Conservation (phyloP, 148 eudicot genomes). For the Chenopodium quinoa region DNA sequence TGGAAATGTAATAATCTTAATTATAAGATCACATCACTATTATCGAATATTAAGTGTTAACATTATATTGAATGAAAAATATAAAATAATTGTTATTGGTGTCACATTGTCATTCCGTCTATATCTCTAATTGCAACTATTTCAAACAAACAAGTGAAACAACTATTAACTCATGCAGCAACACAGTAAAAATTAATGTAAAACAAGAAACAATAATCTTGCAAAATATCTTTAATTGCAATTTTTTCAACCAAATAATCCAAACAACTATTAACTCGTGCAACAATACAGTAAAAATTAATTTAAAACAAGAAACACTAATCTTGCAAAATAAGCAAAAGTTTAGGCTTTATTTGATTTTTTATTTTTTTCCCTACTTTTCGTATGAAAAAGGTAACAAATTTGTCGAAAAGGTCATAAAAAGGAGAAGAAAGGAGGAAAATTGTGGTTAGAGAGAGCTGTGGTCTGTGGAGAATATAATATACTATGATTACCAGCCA, state of each 20-base stretch:
- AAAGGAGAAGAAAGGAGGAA: slow-evolving; percentile 3
- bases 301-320: slow-evolving; percentile 16
- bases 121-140: background rate
- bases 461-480: background rate
- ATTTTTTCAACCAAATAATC: background rate
- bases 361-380: background rate
- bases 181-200: slow-evolving; percentile 5
- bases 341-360: slow-evolving; percentile 22
- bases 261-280: background rate
- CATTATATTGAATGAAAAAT: too few relatives aligned
- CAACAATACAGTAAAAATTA: background rate
- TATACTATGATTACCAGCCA: slow-evolving; percentile 17
- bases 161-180: slow-evolving; percentile 2
- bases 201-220: background rate
- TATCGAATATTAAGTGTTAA: too few relatives aligned
- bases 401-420: background rate
- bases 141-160: background rate
- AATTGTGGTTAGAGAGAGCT: slow-evolving; percentile 8
- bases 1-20: too few relatives aligned
- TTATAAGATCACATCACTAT: too few relatives aligned
- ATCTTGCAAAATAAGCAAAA: slow-evolving; percentile 25
- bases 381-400: slow-evolving; percentile 17
- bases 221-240: too few relatives aligned
- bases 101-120: background rate
- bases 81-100: too few relatives aligned